Percentiles rank a stretch among this genome's conserved stretches.
Evolutionary conservation across 2,329 filamentous ascomycete species (phyloP).

Genomic region (Aspergillus proliferans): DNA sequence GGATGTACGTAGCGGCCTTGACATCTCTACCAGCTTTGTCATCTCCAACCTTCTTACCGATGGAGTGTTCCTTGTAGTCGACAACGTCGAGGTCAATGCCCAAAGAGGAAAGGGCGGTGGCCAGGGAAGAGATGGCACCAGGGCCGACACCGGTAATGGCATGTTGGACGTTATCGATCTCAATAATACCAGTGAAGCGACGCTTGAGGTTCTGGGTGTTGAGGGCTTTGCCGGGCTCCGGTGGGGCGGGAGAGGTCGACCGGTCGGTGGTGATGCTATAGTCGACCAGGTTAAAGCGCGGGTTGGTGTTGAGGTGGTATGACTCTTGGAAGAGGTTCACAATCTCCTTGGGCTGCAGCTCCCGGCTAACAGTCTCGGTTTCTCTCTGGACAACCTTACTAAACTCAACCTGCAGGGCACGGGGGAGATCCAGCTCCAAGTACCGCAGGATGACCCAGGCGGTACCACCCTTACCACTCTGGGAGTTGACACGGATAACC

Average conservation of each 20-base stretch:
- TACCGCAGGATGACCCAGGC: conserved; percentile 90
- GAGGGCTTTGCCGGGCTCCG: conserved; percentile 62
- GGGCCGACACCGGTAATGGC: conserved; percentile 75
- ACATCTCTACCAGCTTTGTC: conserved; percentile 60
- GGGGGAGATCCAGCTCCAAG: conserved; percentile 84
- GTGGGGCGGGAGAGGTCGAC: conserved; percentile 65
- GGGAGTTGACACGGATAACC: conserved; percentile 95
- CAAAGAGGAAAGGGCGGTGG: conserved; percentile 69
- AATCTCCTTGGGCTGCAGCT: conserved; percentile 79
- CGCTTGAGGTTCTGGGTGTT: conserved; percentile 73
- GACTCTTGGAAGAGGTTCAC: conserved; percentile 79
- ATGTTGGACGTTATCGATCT: conserved; percentile 74
- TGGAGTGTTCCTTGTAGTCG: conserved; percentile 95
- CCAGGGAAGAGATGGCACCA: conserved; percentile 83
- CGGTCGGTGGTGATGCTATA: conserved; percentile 87
- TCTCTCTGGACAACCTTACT: conserved; percentile 76
- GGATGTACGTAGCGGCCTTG: conserved; percentile 93
- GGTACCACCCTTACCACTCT: conserved; percentile 88
- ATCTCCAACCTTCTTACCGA: conserved; percentile 46
- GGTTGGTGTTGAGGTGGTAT: conserved; percentile 78
- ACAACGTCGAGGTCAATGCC: conserved; percentile 84
- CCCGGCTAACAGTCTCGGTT: conserved; percentile 73
- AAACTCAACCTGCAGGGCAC: conserved; percentile 87
- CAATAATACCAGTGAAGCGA: conserved; percentile 76
- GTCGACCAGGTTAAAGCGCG: conserved; percentile 79